Conservation (phyloP, 2,329 filamentous ascomycete species). For the Orbilia brochopaga region DNA sequence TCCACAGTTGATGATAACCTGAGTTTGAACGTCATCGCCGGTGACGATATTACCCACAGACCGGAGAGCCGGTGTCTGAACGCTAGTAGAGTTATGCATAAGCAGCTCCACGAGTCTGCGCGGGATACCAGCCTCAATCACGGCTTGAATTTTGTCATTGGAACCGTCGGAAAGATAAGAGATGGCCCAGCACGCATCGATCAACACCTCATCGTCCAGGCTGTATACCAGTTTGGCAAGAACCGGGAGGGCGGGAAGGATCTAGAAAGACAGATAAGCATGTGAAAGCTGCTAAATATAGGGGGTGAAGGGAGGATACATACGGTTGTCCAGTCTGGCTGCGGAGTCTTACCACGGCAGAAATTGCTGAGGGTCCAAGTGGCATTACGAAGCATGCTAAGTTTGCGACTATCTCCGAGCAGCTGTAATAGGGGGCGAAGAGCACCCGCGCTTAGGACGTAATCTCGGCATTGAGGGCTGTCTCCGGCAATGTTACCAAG, state of each 20-base stretch:
- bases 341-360: conserved; percentile 98
- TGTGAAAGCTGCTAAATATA: neutral
- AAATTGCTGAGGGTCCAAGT: conserved; percentile 99
- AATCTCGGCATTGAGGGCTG: conserved; percentile 95
- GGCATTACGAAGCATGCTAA: conserved; percentile 98
- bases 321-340: conserved; percentile 96
- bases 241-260: conserved; percentile 90
- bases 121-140: conserved; percentile 97
- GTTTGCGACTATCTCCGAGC: conserved; percentile 94
- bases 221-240: conserved; percentile 98
- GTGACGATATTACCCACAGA: conserved; percentile 99
- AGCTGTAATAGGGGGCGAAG: conserved; percentile 87
- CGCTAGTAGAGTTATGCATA: conserved; percentile 97
- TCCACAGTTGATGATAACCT: conserved; percentile 99
- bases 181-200: conserved; percentile 99
- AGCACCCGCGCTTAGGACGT: conserved; percentile 88
- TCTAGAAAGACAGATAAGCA: conserved; percentile 64
- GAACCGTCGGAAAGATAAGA: conserved; percentile 97
- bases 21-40: conserved; percentile 96
- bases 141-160: conserved; percentile 99
- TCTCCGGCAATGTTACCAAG: conserved; percentile 98
- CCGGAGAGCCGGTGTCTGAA: conserved; percentile 94
- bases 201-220: conserved; percentile 95
- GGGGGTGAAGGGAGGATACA: conserved; percentile 58
- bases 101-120: conserved; percentile 94